A percentile compares a stretch with the other conserved stretches of the same genome.
Evolutionary conservation across 2,329 filamentous ascomycete genomes (phyloP).

Genomic region (Stagonosporopsis chrysanthemi): DNA sequence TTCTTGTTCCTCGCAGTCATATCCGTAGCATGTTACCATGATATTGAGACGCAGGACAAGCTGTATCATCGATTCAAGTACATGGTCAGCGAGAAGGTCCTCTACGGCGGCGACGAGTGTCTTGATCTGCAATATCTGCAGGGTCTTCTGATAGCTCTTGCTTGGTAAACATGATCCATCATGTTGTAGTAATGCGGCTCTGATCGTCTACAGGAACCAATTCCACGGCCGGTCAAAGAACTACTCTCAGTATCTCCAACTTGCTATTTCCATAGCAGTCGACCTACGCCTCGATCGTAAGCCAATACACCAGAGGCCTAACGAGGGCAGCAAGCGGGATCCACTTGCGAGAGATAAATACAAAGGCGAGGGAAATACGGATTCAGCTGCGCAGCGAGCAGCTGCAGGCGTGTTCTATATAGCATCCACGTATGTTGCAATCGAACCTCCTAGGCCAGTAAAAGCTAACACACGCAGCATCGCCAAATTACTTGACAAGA

Average conservation of each 20-base stretch:
- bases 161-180: constrained; percentile 35
- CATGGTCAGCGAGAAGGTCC: constrained; percentile 39
- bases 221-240: constrained; percentile 41
- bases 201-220: constrained; percentile 36
- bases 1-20: constrained; percentile 42
- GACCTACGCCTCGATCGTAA: constrained; percentile 42
- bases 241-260: constrained; percentile 41
- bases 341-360: constrained; percentile 23
- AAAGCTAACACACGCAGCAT: constrained; percentile 38
- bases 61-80: constrained; percentile 44
- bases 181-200: background rate
- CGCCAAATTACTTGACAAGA: constrained; percentile 50
- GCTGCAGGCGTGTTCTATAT: constrained; percentile 56
- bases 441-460: background rate
- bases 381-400: constrained; percentile 54
- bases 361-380: constrained; percentile 28
- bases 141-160: constrained; percentile 38
- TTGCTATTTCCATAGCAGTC: constrained; percentile 42
- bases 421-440: constrained; percentile 50
- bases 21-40: constrained; percentile 41
- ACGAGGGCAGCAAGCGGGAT: constrained; percentile 35
- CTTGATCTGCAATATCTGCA: constrained; percentile 40
- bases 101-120: constrained; percentile 40
- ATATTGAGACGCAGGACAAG: constrained; percentile 44
- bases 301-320: constrained; percentile 27